Base-by-base conservation (phyloP, 148 eudicot genomes). In the Polygonum maritimum region DNA sequence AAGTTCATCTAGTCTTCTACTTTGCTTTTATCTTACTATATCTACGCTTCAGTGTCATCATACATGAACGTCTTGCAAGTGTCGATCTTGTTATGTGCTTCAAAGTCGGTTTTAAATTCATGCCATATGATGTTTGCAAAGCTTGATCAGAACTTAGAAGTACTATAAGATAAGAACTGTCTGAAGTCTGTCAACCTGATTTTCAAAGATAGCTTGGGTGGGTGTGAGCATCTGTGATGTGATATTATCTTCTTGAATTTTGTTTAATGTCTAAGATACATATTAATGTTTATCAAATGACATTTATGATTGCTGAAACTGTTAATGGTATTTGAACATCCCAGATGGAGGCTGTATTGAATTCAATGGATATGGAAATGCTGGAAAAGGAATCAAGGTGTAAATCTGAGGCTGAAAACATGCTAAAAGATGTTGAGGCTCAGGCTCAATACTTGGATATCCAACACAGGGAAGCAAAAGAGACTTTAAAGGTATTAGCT, bases 401-500 rank as follows among this genome's bases (percentile, higher is more conserved):
- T 77, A 78, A 86, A 75, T 84, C 76, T 52, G 96, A 95, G 80
- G 92, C 89, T 76, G 78, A 84, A 78, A 87, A 77, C 73, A 77
- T 89, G 76, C 82, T 51, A 41, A 88, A 69, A 47, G 85, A 80
- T 54, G 48, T 84, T 22, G 89, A 90, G 77, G 81, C 84, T 58
- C 93, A 88, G 71, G 80, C 81, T 18, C 82, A 69, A 44, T 78
- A 84, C 38, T 69, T 95, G 82, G 82, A 83, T 71, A 77, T 71
- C 18, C 80, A 81, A 75, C 96, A 95, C 79, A 81, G 76, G 62
- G 94, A 92, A 84, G 97, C 92, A 51, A 74, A 71, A 38, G 91
- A 89, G 36, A 74, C 88, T 81, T 58, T 89, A 84, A 79, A 88
- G 98, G 98, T 95, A 90, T 74, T 58, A 26, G n/a, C 80, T 49